Conservation (phyloP, 208 protist species). For the Trypanosoma mega region DNA sequence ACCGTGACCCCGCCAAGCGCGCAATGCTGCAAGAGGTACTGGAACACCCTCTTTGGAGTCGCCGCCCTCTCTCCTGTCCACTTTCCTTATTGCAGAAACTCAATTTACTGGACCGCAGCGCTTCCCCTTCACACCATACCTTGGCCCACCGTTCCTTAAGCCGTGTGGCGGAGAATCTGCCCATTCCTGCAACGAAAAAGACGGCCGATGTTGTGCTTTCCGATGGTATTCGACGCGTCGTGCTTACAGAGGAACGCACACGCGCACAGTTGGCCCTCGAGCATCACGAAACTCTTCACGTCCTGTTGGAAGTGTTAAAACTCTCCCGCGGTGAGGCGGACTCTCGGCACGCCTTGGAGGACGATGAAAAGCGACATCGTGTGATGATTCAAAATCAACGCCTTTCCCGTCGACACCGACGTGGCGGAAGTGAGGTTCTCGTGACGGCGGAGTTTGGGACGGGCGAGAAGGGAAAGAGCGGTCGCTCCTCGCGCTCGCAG, state of each 20-base stretch:
- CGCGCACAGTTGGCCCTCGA: constrained; percentile 62
- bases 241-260: constrained; percentile 50
- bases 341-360: constrained; percentile 26
- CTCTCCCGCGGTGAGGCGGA: constrained; percentile 41
- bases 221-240: constrained; percentile 46
- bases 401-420: constrained; percentile 16
- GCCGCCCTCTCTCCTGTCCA: constrained; percentile 76
- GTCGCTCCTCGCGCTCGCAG: constrained; percentile 29
- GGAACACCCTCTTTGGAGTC: constrained; percentile 77
- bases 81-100: constrained; percentile 79
- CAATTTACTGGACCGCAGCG: constrained; percentile 56
- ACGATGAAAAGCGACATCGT: constrained; percentile 39
- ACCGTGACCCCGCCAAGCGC: constrained; percentile 42
- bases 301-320: constrained; percentile 37
- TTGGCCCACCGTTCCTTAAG: constrained; percentile 26
- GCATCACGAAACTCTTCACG: constrained; percentile 52
- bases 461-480: background rate
- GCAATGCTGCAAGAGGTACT: constrained; percentile 73
- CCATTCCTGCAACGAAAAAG: constrained; percentile 27
- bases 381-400: constrained; percentile 14
- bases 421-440: constrained; percentile 52
- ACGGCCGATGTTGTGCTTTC: constrained; percentile 36
- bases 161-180: constrained; percentile 44
- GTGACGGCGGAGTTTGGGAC: constrained; percentile 21
- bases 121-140: constrained; percentile 18